phyloP scores from a whole-genome alignment of 2,329 filamentous ascomycete genomes.

The Emergomyces orientalis region DNA sequence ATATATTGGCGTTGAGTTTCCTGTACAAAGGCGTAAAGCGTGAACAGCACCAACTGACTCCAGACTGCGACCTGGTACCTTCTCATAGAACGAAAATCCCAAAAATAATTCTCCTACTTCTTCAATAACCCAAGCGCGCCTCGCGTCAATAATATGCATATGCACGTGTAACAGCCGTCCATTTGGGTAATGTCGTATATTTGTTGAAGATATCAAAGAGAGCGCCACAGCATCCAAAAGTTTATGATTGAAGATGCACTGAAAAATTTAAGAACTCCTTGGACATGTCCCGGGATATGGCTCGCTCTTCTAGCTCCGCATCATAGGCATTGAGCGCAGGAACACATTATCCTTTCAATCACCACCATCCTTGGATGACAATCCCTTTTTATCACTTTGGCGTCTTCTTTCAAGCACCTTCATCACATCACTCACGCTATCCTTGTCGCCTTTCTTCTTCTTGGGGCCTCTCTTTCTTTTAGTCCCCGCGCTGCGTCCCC shows the following conservation, averaged over 20 bases:
- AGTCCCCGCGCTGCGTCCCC: conserved; percentile 24
- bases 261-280: background rate
- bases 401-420: conserved; percentile 61
- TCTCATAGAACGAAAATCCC: background rate
- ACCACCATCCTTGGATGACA: background rate
- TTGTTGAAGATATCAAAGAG: background rate
- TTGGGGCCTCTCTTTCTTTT: conserved; percentile 47
- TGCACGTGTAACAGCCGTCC: background rate
- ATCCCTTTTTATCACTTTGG: conserved; percentile 22
- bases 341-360: background rate
- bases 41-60: background rate
- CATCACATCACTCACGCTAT: conserved; percentile 72
- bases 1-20: background rate
- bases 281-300: background rate
- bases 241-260: background rate
- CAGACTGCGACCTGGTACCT: background rate
- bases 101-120: background rate
- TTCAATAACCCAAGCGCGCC: background rate
- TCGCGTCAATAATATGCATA: background rate
- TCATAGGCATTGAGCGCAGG: background rate
- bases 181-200: background rate
- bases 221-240: background rate
- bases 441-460: conserved; percentile 44
- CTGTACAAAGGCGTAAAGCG: background rate
- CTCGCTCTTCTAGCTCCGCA: background rate